Evolutionary conservation across 768 basidiomycete species (phyloP), one percentile per base, ranked within the genome.

Genomic region (Sutorius australiensis): DNA sequence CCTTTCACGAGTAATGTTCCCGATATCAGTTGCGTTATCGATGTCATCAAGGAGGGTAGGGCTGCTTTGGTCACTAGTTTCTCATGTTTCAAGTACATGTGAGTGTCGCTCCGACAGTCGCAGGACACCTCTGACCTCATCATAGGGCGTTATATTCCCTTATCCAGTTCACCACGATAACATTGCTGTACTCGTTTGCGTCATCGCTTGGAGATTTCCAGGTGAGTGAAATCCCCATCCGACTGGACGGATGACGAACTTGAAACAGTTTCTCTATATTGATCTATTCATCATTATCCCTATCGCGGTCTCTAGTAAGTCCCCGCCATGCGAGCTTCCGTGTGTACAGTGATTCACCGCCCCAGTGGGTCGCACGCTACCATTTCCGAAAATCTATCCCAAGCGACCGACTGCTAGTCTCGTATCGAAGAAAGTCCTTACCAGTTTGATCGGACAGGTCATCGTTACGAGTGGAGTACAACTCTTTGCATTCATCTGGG

Each of bases 21-120:
- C 2, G 97, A 99, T 70, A 95, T 99, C 63, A 82, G 88, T 39
- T 99, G 97, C 67, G 92, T 98, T 40, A 78, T 98, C 30, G 94
- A 98, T 61, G 89, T 99, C 47, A 95, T 99, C 74, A 92, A 87
- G 64, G 95, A 99, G 66, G 97, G 97, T 8, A 80, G 97, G 40
- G 92, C 93, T 8, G 95, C 97, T 1, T 76, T 99, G 48, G 95
- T 97, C 48, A 98, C 97, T 1, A 95, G 93, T 68, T 99, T 99
- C 72, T 95, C 93, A 60, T 98, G 95, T 73, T 99, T 99, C 84
- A 99, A 99, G 72, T 99, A 98, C 65, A 99, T 99, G 95, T 95
- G 61, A 70, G 91, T 77, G 33, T 5, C 14, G 31, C 41, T 13
- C 37, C 33, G 37, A 30, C 42, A 19, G 38, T 46, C 19, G n/a